Evolutionary conservation across 768 basidiomycete genomes (phyloP).

Genomic region (Psilocybe tampanensis): DNA sequence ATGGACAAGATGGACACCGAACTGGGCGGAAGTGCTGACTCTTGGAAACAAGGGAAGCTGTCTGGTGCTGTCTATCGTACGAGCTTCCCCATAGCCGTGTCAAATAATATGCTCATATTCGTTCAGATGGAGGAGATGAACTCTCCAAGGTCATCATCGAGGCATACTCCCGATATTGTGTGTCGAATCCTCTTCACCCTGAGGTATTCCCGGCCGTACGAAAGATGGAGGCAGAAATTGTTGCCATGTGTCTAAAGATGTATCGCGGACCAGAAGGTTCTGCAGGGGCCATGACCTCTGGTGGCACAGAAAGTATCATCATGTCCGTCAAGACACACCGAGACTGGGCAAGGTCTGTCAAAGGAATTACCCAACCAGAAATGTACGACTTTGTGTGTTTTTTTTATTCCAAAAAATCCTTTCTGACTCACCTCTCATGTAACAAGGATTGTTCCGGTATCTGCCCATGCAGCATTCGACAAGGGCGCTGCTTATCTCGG

Average conservation of each 20-base stretch:
- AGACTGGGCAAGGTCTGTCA: constrained; percentile 85
- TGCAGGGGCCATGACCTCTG: constrained; percentile 92
- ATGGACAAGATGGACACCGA: constrained; percentile 81
- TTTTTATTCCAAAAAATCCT: background rate
- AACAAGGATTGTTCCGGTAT: constrained; percentile 77
- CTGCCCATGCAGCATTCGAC: constrained; percentile 94
- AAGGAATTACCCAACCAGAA: constrained; percentile 90
- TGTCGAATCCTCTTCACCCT: constrained; percentile 91
- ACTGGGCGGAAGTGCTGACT: constrained; percentile 38
- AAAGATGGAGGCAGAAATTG: constrained; percentile 97
- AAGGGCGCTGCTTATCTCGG: constrained; percentile 89
- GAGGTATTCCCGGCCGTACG: constrained; percentile 91
- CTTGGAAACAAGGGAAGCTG: constrained; percentile 75
- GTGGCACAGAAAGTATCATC: constrained; percentile 95
- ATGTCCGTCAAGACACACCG: constrained; percentile 95
- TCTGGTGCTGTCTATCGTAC: constrained; percentile 87
- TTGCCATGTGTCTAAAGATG: constrained; percentile 83
- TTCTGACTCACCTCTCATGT: background rate
- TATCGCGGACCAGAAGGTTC: constrained; percentile 86
- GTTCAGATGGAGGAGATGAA: constrained; percentile 82
- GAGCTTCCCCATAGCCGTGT: background rate
- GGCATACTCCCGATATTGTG: constrained; percentile 80
- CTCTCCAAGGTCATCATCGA: constrained; percentile 76
- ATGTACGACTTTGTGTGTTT: constrained; percentile 55
- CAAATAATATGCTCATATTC: background rate